These are phyloP conservation scores for Malbranchea zuffiana DNA, from an alignment of 2,329 filamentous ascomycete genomes.

Conservation along the genomic window DNA sequence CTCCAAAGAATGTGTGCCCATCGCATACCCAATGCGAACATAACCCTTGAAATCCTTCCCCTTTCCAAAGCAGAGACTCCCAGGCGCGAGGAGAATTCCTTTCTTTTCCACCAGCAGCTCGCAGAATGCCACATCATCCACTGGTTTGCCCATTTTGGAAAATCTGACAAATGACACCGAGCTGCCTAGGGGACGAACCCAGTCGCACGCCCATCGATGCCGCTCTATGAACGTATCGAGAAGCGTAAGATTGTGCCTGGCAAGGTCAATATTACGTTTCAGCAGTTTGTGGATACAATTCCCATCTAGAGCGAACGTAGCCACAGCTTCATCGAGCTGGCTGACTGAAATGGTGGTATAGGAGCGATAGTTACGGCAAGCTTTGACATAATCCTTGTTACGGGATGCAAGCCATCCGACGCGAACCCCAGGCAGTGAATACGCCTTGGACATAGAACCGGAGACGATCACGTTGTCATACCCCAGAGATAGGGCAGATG, in stretches of 20 bases:
- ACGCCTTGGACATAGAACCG: slow-evolving; percentile 77
- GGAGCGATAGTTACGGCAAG: slow-evolving; percentile 55
- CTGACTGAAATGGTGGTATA: slow-evolving; percentile 82
- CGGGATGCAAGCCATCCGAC: slow-evolving; percentile 72
- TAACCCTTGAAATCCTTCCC: slow-evolving; percentile 58
- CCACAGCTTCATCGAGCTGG: slow-evolving; percentile 69
- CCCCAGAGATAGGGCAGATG: slow-evolving; percentile 59
- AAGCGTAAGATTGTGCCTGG: slow-evolving; percentile 54
- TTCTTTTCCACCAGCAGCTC: slow-evolving; percentile 55
- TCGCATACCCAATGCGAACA: slow-evolving; percentile 67
- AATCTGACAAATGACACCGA: slow-evolving; percentile 72
- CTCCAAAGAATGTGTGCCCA: slow-evolving; percentile 56
- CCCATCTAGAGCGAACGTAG: slow-evolving; percentile 59
- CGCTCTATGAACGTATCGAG: slow-evolving; percentile 57
- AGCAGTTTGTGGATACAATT: slow-evolving; percentile 54
- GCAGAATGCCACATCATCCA: slow-evolving; percentile 66
- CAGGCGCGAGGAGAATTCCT: slow-evolving; percentile 65
- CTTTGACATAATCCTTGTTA: slow-evolving; percentile 50
- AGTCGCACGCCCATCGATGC: slow-evolving; percentile 53
- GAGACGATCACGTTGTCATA: slow-evolving; percentile 63
- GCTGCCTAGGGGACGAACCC: slow-evolving; percentile 64
- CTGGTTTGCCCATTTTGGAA: slow-evolving; percentile 46
- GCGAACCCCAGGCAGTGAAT: slow-evolving; percentile 68
- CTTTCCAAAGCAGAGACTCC: slow-evolving; percentile 59
- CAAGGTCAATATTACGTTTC: slow-evolving; percentile 53